Evolutionary conservation across 1,139 yeast genomes (phyloP), one percentile per base, ranked within the genome.

Genomic region (Scheffersomyces titani): DNA sequence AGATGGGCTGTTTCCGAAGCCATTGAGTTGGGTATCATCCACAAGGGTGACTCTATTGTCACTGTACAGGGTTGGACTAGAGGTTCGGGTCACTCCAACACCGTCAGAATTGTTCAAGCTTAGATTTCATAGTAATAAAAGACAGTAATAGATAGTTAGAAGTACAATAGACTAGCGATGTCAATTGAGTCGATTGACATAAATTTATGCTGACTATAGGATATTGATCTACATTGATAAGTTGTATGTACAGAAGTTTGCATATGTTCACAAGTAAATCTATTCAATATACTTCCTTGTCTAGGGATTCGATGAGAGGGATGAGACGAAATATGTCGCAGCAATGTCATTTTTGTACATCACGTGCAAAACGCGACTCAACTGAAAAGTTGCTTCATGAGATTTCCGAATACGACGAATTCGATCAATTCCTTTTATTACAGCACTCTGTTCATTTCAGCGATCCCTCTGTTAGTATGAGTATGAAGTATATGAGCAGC

Each of bases 41-140:
- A 81, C 70, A 86, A 87, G 78, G 97, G 97, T 77, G 98, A 92
- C 76, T 83, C 90, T 60, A 90, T 92, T 70, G 92, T 94, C 67
- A 91, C 97, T 72, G 90, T 94, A 74, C 99, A 94, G 85, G 99
- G 99, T 76, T 94, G 97, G 96, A 91, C 97, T 73, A 90, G 96
- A 77, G 99, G 99, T 81, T 85, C 93, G 64, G 99, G 99, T 74
- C 97, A 94, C 87, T 90, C 99, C 73, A 94, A 94, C 89, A 94
- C 99, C 64, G 87, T 94, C 78, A 94, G 98, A 85, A 76, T 81
- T 67, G 83, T 82, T 60, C 82, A 78, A 69, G 84, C 84, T 66
- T 80, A 78, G 68, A 49, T 46, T 16, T 46, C 19, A 30, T 30
- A 30, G 40, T 30, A 30, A 30, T 30, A 30, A 30, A 30, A 30